Evolutionary conservation across 352 stramenopile species (phyloP).

Genomic region (Phytopythium litorale): DNA sequence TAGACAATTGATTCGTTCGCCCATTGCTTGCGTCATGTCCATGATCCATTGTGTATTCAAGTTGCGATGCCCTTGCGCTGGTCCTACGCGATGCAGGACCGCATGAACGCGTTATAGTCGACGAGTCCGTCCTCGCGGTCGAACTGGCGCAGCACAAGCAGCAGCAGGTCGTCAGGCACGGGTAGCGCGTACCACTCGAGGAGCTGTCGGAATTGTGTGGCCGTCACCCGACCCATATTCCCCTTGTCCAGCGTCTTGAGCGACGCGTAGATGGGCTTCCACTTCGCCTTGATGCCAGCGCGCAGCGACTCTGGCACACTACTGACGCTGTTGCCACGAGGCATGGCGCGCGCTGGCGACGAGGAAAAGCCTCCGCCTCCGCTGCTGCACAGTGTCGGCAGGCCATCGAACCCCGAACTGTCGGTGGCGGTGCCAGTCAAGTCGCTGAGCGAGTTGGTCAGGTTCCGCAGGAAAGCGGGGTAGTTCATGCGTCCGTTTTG

Average conservation of each 20-base stretch:
- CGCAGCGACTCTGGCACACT: conserved; percentile 48
- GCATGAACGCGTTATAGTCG: conserved; percentile 79
- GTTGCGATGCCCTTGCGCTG: background rate
- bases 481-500: conserved; percentile 70
- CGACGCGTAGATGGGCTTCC: conserved; percentile 69
- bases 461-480: conserved; percentile 51
- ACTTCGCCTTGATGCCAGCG: conserved; percentile 53
- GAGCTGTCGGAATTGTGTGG: conserved; percentile 64
- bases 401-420: background rate
- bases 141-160: conserved; percentile 57
- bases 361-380: background rate
- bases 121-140: conserved; percentile 58
- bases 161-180: conserved; percentile 46
- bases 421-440: conserved; percentile 1
- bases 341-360: conserved; percentile 5
- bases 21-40: background rate
- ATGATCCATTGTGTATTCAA: background rate
- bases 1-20: background rate
- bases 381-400: background rate
- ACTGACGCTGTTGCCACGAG: background rate
- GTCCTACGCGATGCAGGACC: conserved; percentile 36
- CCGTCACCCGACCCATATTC: conserved; percentile 45
- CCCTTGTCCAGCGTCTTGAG: conserved; percentile 61
- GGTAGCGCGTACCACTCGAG: conserved; percentile 66
- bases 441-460: conserved; percentile 55